These are phyloP conservation scores for Phtheirospermum japonicum DNA, from an alignment of 257 asterid species.

Conservation along the genomic window DNA sequence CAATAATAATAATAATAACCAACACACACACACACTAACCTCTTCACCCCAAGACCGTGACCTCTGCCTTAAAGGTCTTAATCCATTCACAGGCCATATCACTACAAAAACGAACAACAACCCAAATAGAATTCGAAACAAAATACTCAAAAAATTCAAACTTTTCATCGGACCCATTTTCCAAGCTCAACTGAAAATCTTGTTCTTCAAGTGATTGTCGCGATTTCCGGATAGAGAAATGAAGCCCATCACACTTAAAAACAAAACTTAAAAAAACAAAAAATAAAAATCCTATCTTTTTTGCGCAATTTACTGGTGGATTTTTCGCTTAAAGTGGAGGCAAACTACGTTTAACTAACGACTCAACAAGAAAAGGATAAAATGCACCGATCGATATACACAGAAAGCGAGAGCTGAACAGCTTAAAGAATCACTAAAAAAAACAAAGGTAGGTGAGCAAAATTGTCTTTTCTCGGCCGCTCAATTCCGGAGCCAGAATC, in stretches of 20 bases:
- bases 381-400: constrained; percentile 44
- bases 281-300: constrained; percentile 18
- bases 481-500: constrained; percentile 42
- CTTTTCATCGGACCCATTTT: constrained; percentile 48
- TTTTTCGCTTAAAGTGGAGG: constrained; percentile 60
- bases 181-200: constrained; percentile 49
- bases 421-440: constrained; percentile 31
- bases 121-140: constrained; percentile 42
- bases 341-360: constrained; percentile 47
- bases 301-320: constrained; percentile 29
- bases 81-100: constrained; percentile 50
- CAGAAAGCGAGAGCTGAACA: constrained; percentile 71
- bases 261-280: not conserved
- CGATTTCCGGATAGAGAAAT: constrained; percentile 32
- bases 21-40: constrained; percentile 46
- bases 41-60: constrained; percentile 91
- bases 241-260: constrained; percentile 39
- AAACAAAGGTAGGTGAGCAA: constrained; percentile 17
- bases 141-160: constrained; percentile 34
- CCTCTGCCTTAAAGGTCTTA: constrained; percentile 87
- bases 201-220: constrained; percentile 34
- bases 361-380: constrained; percentile 57
- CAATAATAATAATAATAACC: not conserved
- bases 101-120: constrained; percentile 44
- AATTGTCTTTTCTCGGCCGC: constrained; percentile 32